Base-by-base conservation (phyloP, 768 basidiomycete genomes). In the Agaricus blazei region DNA sequence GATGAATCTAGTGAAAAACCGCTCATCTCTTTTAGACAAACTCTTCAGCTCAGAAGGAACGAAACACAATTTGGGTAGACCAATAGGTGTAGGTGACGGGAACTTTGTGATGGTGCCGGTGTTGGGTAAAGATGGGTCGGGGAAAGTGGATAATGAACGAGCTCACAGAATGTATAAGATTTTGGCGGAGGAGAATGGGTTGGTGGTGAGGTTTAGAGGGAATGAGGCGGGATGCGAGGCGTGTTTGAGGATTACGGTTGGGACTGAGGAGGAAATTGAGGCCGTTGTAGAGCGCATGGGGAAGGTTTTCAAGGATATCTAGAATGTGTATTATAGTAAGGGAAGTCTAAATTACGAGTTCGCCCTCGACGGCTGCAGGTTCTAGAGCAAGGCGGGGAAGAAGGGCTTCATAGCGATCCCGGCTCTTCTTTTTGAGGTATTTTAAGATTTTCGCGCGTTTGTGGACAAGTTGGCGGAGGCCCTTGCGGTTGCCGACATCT, bases 181-280 rank as follows among this genome's bases (percentile, higher is more conserved):
- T 9, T 76, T 98, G 56, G 97, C 97, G 3, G 93, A 95, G 67
- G 77, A 84, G 52, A 78, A 82, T 58, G 90, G 87, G 0, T 86
- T 99, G 0, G 97, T 99, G 12, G 92, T 99, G 9, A 75, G 96
- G 51, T 98, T 83, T 72, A 77, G 97, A 51, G 97, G 97, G 0
- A 72, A 77, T 14, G 96, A 98, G 70, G 65, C 77, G 9, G 96
- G 97, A 0, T 99, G 97, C 60, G 73, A 75, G 31, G 97, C 86
- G 0, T 96, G 93, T 65, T 64, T 98, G 70, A 73, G 97, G 54
- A 87, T 98, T 7, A 98, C 96, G 3, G 76, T 98, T 11, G 97
- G 97, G 0, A 90, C 83, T 6, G 80, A 80, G 55, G 82, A 81
- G 56, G 97, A 99, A 73, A 96, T 90, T 61, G 69, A 64, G 62